Conservation (phyloP, 768 basidiomycete species). For the Amanita thiersii region DNA sequence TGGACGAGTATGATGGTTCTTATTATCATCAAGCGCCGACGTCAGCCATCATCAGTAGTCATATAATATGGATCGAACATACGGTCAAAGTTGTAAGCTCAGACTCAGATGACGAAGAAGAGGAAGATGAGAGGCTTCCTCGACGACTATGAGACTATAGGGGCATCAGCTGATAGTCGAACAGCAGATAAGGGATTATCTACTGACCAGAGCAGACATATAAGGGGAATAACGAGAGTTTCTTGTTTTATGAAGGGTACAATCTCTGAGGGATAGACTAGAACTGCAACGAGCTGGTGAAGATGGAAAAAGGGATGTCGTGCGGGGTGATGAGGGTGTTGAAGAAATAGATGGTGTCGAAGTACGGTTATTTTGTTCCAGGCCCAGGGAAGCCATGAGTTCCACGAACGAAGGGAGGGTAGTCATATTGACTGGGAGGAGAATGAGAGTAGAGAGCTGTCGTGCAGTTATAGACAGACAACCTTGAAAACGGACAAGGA, state of each 20-base stretch:
- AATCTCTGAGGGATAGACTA: conserved; percentile 34
- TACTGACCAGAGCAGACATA: conserved; percentile 31
- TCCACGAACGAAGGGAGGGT: conserved; percentile 82
- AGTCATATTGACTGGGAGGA: conserved; percentile 38
- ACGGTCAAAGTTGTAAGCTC: conserved; percentile 31
- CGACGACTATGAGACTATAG: conserved; percentile 33
- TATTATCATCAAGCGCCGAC: conserved; percentile 1
- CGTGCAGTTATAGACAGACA: conserved; percentile 19
- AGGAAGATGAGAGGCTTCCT: conserved; percentile 38
- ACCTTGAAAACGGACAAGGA: conserved; percentile 25
- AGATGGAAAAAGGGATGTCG: conserved; percentile 24
- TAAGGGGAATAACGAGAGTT: conserved; percentile 43
- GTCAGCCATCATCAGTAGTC: conserved; percentile 4
- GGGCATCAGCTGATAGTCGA: conserved; percentile 8
- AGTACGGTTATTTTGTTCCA: conserved; percentile 40
- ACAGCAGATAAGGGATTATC: conserved; percentile 5
- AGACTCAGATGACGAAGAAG: conserved; percentile 28
- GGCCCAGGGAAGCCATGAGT: conserved; percentile 77
- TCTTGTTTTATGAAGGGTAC: conserved; percentile 24
- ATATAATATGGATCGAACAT: conserved; percentile 16
- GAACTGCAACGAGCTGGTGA: conserved; percentile 34
- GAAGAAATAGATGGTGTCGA: conserved; percentile 27
- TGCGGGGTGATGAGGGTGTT: conserved; percentile 38
- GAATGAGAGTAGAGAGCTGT: conserved; percentile 25
- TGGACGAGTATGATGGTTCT: conserved; percentile 21